Evolutionary conservation across 2,329 filamentous ascomycete genomes (phyloP), one percentile per base, ranked within the genome.

Genomic region (Fusarium buharicum): DNA sequence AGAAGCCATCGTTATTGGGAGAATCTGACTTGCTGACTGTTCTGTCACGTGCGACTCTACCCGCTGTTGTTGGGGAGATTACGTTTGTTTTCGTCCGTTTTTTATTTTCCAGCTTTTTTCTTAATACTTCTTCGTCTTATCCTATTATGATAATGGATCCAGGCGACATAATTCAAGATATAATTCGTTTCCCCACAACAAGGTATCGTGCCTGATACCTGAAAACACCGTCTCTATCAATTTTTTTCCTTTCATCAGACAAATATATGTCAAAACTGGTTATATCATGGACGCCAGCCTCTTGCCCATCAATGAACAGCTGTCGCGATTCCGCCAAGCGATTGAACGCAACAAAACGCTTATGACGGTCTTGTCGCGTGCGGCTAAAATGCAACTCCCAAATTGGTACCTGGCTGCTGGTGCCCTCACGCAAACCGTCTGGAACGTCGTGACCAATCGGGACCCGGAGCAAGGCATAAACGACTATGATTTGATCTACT

Each of bases 401-500:
- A 72, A 73, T 45, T 76, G 74, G 74, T 76, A 76, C 37, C 70
- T 76, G n/a, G 74, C 74, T 2, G 74, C 71, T 1, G 75, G 75
- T 24, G 67, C 73, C 17, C 53, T 76, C 37, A 76, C 75, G 2
- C 76, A 78, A 27, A 76, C 76, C 0, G 73, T 77, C n/a, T 77
- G 76, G 76, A 77, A 77, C 50, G 56, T 66, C 14, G 56, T 74
- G 12, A 72, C 72, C 4, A 41, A 55, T 7, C 57, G 69, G 6
- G 64, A 70, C 4, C 66, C 75, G 0, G 70, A 75, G 8, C 70
- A 67, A 1, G 75, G 76, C 37, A 78, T 77, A 46, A 41, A 65
- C 13, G 76, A 77, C 59, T 77, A 77, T 53, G 76, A 77, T 34
- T 58, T 77, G 13, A 68, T 77, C 17, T 77, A 77, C 40, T 72